Conservation (phyloP, 106 monocot genomes). For the Dioscorea dumetorum region DNA sequence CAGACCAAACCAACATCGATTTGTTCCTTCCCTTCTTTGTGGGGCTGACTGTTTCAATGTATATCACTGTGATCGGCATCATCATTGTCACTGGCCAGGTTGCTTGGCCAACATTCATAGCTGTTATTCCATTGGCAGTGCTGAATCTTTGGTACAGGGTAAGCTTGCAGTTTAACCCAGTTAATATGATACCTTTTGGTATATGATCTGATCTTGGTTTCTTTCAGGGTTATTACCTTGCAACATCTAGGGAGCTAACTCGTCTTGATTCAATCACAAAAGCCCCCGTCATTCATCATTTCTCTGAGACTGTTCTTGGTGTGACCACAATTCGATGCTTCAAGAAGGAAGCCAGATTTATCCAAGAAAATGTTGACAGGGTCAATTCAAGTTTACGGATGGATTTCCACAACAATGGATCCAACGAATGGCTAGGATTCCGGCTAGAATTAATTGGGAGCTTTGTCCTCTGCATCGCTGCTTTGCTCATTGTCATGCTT, state of each 20-base stretch:
- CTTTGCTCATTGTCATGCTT: conserved; percentile 53
- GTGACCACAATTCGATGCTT: conserved; percentile 68
- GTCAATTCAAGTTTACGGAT: conserved; percentile 59
- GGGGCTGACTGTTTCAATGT: conserved; percentile 44
- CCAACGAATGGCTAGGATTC: conserved; percentile 79
- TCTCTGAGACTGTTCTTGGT: conserved; percentile 68
- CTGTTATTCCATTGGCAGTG: conserved; percentile 39
- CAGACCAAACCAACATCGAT: conserved; percentile 78
- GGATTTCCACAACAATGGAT: conserved; percentile 74
- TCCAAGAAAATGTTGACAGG: conserved; percentile 40
- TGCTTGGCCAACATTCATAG: conserved; percentile 70
- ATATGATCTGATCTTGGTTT: not conserved
- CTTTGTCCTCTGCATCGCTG: conserved; percentile 43
- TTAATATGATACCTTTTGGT: too few species aligned
- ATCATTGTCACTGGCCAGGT: conserved; percentile 62
- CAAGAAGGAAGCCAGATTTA: conserved; percentile 50
- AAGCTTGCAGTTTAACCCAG: conserved; percentile 1
- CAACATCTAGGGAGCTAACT: conserved; percentile 71
- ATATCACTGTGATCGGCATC: conserved; percentile 46
- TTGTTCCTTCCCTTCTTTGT: conserved; percentile 63
- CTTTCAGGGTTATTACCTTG: conserved; percentile 50
- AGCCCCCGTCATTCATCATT: conserved; percentile 88
- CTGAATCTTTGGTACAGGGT: conserved; percentile 83
- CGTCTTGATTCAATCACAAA: conserved; percentile 72
- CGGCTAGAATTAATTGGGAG: conserved; percentile 68